phyloP scores from a whole-genome alignment of 768 basidiomycete species.

The Mycena leptocephala region DNA sequence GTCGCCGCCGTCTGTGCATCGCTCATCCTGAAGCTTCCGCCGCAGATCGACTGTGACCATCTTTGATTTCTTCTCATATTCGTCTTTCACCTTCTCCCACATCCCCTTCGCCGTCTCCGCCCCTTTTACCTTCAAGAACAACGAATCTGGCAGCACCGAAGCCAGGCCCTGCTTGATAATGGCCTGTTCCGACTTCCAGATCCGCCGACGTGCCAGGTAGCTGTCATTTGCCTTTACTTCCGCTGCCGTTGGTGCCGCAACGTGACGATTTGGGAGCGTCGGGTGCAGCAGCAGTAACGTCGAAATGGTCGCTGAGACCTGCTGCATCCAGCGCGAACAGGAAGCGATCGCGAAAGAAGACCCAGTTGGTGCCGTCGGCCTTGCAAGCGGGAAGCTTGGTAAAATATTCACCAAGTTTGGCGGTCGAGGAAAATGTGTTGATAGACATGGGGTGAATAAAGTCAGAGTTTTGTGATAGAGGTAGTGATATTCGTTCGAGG shows the following conservation, averaged over 20 bases:
- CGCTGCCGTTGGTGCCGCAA: background rate
- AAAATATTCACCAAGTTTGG: conserved; percentile 28
- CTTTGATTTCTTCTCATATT: conserved; percentile 39
- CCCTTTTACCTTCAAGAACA: conserved; percentile 41
- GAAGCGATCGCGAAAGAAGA: conserved; percentile 3
- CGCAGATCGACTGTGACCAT: conserved; percentile 41
- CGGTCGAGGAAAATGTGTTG: conserved; percentile 22
- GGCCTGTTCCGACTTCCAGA: conserved; percentile 37
- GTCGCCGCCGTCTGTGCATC: conserved; percentile 40
- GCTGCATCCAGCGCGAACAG: conserved; percentile 9
- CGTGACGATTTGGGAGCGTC: background rate
- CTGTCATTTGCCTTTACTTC: background rate
- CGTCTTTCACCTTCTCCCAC: conserved; percentile 26
- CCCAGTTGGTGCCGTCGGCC: conserved; percentile 17
- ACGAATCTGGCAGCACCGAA: conserved; percentile 38
- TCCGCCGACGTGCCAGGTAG: background rate
- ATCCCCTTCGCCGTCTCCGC: conserved; percentile 6
- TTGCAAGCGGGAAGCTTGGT: conserved; percentile 14
- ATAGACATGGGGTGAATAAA: conserved; percentile 3
- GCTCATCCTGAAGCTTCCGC: conserved; percentile 36
- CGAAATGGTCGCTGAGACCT: conserved; percentile 8
- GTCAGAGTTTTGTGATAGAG: background rate
- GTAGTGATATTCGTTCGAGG: no score
- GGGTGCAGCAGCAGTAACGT: background rate
- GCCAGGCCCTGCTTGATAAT: conserved; percentile 40